Evolutionary conservation across 495 filamentous ascomycete species (phyloP), one percentile per base, ranked within the genome.

Genomic region (Aspergillus olivimuriae): DNA sequence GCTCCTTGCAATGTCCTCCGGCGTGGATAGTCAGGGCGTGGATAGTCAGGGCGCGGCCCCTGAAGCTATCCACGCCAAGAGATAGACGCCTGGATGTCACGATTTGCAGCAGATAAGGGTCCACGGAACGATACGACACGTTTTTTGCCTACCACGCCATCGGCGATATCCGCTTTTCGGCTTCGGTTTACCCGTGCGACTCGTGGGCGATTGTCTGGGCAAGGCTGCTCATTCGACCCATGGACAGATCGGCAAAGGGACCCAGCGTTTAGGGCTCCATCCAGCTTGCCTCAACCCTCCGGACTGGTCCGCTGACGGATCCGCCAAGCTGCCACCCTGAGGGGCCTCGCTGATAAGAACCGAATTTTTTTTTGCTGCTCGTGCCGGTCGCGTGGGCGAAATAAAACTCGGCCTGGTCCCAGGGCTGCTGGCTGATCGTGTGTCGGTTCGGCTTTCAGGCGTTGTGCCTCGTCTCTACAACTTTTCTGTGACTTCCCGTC

Each of bases 311-410:
- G 6, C 6, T 28, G n/a, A n/a, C n/a, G n/a, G n/a, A n/a, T n/a
- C n/a, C n/a, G n/a, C n/a, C n/a, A n/a, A n/a, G n/a, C n/a, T n/a
- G n/a, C 24, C 11, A 11, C 11, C 24, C 11, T 28, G 24, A 28
- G 24, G 24, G 24, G 24, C 6, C 24, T 11, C 24, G 24, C 24
- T 28, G 24, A 28, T 28, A 28, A 37, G 46, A 48, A 42, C 42
- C 42, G 17, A 40, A 39, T 39, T 34, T 43, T 40, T 33, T 23
- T 15, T 23, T 22, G 24, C 36, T 48, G 33, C 22, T 42, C 35
- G 14, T 24, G 22, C 35, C 34, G 28, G 39, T 38, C 34, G 39
- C 33, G 33, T 39, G 21, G 15, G 24, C 42, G 43, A 42, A 43
- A 48, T 43, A 43, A 28, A 28, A 28, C 24, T 28, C 24, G 24